phyloP scores from a whole-genome alignment of 139 green algal species.

The Pleodorina starrii region DNA sequence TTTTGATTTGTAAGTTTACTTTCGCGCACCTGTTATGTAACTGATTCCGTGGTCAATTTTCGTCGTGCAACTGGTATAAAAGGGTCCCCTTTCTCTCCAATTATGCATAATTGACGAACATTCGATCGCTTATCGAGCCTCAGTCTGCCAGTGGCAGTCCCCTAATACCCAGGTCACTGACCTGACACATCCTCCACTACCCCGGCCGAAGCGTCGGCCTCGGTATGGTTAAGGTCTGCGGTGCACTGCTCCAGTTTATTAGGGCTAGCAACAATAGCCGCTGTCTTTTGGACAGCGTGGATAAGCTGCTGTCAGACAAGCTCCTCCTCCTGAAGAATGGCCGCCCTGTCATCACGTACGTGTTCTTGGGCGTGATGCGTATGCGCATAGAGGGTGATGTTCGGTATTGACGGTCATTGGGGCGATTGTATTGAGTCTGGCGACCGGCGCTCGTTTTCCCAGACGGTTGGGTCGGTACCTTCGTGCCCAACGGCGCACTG shows the following conservation, averaged over 20 bases:
- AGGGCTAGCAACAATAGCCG: conserved; percentile 4
- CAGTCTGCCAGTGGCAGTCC: background rate
- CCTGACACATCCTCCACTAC: background rate
- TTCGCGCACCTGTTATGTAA: no score
- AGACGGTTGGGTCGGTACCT: conserved; percentile 11
- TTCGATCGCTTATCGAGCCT: no score
- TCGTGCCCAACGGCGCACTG: background rate
- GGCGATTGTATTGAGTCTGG: background rate
- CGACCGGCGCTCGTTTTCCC: background rate
- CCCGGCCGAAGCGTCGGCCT: conserved; percentile 33
- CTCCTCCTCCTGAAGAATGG: background rate
- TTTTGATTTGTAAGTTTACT: no score
- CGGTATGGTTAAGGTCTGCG: conserved; percentile 43
- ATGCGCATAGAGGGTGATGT: background rate
- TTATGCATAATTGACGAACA: no score
- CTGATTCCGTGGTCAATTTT: background rate
- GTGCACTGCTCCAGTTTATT: conserved; percentile 24
- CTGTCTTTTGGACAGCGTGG: conserved; percentile 2
- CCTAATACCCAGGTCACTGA: background rate
- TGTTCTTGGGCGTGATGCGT: no score
- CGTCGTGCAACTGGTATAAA: background rate
- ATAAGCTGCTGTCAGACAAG: conserved; percentile 9
- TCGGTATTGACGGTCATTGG: background rate
- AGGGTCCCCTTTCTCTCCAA: no score
- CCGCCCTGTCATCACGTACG: background rate